Base-by-base conservation (phyloP, 768 basidiomycete species). In the Lactarius tabidus region DNA sequence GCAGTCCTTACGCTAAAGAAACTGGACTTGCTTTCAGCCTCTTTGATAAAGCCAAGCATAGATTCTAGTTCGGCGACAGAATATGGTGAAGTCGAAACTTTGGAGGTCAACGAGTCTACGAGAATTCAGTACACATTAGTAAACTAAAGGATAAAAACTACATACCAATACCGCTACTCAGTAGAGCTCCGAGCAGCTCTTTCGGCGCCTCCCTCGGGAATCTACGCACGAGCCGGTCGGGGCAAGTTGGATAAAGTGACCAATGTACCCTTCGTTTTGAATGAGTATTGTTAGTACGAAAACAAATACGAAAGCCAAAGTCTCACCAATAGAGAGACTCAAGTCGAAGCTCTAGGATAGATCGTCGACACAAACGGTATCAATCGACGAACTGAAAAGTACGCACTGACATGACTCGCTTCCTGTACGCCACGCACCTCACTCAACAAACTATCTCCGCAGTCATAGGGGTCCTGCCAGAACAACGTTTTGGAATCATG, bases 181-280 rank as follows among this genome's bases (percentile, higher is more conserved):
- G 41, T 2, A 66, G 20, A 52, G 41, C 9, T 35, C 56, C 65
- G 1, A 36, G 29, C 8, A 66, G 23, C 14, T 66, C 60, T 17
- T 53, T 17, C 7, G n/a, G 35, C 35, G 65, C 65, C 10, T 36
- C 5, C 1, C 10, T 2, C 2, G 65, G 65, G 31, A 66, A 62
- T 5, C 15, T 5, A 31, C 65, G 65, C 38, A 41, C 26, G 36
- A 12, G 53, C 20, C 6, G 12, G 41, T 4, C 6, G 17, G 35
- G 57, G 14, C 65, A 60, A 31, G 28, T 9, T 26, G 65, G 65
- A 58, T 66, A 66, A 15, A 66, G 31, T 53, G 65, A 66, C 65
- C 65, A 66, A 9, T 66, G 65, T 33, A 35, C 38, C 65, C 65
- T 66, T 52, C 18, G 12, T 51, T 14, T 38, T 14, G 3, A n/a